A percentile compares a stretch with the other conserved stretches of the same genome.
Conservation (phyloP, 805 yeast species). For the Cyberlindnera bimundalis region DNA sequence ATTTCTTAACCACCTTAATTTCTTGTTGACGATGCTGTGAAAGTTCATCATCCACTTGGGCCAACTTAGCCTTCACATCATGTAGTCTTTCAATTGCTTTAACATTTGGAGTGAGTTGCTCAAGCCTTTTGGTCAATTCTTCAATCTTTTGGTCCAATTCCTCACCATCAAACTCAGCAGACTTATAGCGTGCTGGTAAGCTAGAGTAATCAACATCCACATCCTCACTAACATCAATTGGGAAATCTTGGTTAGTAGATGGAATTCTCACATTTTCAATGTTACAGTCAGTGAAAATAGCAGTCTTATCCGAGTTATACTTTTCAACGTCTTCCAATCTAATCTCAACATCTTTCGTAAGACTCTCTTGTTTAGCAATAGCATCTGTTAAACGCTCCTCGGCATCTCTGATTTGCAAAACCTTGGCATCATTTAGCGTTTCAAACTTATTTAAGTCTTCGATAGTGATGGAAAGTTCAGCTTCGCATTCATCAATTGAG, state of each 20-base stretch:
- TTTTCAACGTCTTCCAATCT: slow-evolving; percentile 54
- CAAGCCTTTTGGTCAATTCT: slow-evolving; percentile 32
- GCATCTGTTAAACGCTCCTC: slow-evolving; percentile 50
- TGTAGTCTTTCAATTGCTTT: slow-evolving; percentile 74
- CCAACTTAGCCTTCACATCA: slow-evolving; percentile 60
- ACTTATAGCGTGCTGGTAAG: slow-evolving; percentile 41
- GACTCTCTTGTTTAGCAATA: slow-evolving; percentile 25
- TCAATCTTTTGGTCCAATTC: slow-evolving; percentile 39
- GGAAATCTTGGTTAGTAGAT: slow-evolving; percentile 33
- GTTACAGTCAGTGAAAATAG: slow-evolving; percentile 66
- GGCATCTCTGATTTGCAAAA: slow-evolving; percentile 33
- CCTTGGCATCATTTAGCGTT: slow-evolving; percentile 28
- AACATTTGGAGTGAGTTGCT: slow-evolving; percentile 66
- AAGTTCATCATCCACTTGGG: slow-evolving; percentile 62
- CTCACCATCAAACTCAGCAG: slow-evolving; percentile 17
- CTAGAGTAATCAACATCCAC: slow-evolving; percentile 56
- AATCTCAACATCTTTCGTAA: slow-evolving; percentile 34
- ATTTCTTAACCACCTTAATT: slow-evolving; percentile 47
- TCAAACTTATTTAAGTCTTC: slow-evolving; percentile 36
- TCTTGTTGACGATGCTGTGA: slow-evolving; percentile 60
- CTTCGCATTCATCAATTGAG: slow-evolving; percentile 36
- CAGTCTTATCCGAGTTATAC: slow-evolving; percentile 51
- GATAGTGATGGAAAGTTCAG: slow-evolving; percentile 38
- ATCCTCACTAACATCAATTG: slow-evolving; percentile 49
- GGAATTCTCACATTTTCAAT: slow-evolving; percentile 60